Conservation (phyloP, 257 asterid genomes). For the Capsicum baccatum region DNA sequence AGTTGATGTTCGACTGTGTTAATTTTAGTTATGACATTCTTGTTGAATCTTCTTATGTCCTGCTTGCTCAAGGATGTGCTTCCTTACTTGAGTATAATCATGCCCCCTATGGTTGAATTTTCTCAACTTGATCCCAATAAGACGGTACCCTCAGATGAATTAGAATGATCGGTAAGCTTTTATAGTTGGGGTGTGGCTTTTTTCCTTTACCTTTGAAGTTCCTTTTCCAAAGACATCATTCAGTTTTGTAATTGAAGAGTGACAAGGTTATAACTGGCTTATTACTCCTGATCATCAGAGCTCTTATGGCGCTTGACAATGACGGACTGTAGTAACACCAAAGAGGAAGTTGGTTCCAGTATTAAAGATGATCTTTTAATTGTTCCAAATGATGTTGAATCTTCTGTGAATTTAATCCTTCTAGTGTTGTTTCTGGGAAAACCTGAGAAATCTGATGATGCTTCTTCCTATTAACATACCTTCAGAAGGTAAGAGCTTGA, state of each 20-base stretch:
- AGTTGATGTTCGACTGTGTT: neutral
- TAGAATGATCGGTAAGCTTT: neutral
- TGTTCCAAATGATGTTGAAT: no score
- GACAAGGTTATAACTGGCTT: neutral
- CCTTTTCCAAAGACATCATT: neutral
- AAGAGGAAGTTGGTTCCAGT: neutral
- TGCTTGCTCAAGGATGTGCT: conserved; percentile 13
- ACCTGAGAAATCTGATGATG: no score
- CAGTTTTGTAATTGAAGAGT: neutral
- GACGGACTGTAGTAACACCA: neutral
- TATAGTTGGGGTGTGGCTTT: neutral
- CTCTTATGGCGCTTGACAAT: neutral
- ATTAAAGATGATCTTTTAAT: neutral
- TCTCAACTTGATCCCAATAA: neutral
- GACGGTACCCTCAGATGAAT: neutral
- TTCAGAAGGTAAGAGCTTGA: no score
- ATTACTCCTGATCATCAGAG: neutral
- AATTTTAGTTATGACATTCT: neutral
- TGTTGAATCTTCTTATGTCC: conserved; percentile 18
- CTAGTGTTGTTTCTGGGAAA: no score
- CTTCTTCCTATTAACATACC: no score
- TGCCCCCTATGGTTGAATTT: no score
- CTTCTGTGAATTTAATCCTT: no score
- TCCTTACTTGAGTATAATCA: no score
- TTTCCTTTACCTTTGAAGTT: no score